Percentiles rank a stretch among this genome's conserved stretches.
Evolutionary conservation across 192 early-diverging fungal species (phyloP).

Genomic region (Coemansia sp.): DNA sequence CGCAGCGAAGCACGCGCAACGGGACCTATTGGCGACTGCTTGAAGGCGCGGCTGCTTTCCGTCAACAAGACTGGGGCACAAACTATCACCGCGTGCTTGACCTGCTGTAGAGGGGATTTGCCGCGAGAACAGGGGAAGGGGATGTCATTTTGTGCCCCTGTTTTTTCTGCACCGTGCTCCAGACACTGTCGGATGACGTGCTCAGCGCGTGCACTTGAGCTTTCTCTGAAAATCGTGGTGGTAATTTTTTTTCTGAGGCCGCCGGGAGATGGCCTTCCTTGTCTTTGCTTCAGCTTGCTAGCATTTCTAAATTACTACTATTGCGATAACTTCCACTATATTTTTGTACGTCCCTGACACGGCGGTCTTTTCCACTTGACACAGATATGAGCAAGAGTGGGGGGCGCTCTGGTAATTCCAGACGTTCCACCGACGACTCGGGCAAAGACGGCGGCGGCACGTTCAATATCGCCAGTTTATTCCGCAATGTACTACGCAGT

Average conservation of each 20-base stretch:
- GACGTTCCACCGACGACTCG: slow-evolving; percentile 19
- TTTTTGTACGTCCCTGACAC: not conserved
- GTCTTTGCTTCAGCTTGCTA: slow-evolving; percentile 6
- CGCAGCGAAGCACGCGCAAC: slow-evolving; percentile 15
- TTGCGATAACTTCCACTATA: not conserved
- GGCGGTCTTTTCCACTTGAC: slow-evolving; percentile 1
- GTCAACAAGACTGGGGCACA: slow-evolving; percentile 39
- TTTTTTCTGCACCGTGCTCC: no score
- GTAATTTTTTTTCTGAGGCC: slow-evolving; percentile 1
- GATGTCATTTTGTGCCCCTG: no score
- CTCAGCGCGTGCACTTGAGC: not conserved
- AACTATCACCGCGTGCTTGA: slow-evolving; percentile 38
- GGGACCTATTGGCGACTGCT: slow-evolving; percentile 33
- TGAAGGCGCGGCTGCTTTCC: slow-evolving; percentile 39
- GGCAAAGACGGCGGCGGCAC: slow-evolving; percentile 12
- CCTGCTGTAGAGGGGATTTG: slow-evolving; percentile 5
- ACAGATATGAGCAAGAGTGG: slow-evolving; percentile 14
- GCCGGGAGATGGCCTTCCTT: not conserved
- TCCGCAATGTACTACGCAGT: slow-evolving; percentile 46
- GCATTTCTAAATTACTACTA: not conserved
- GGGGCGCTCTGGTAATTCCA: slow-evolving; percentile 16
- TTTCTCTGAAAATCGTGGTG: not conserved
- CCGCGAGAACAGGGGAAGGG: not conserved
- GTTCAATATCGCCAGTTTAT: slow-evolving; percentile 18
- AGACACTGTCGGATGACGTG: not conserved